Evolutionary conservation across 257 asterid genomes (phyloP), one percentile per base, ranked within the genome.

Genomic region (Hygrophila difformis): DNA sequence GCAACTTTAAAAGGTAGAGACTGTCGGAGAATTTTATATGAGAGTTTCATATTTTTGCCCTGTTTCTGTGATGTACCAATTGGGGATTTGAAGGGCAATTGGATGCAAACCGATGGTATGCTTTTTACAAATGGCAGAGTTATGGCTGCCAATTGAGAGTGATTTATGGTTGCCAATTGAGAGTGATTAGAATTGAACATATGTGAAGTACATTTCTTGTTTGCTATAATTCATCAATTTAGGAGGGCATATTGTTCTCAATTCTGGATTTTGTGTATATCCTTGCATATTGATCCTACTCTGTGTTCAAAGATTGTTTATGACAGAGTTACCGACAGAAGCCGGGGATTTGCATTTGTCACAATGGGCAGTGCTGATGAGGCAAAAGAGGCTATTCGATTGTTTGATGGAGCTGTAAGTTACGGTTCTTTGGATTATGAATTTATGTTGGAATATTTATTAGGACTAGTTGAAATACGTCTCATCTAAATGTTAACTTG

Each of bases 361-460:
- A 85, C 94, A 6, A 82, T 89, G 98, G 78, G 77, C 52, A 79
- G 64, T 31, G 74, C 65, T 42, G 92, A 77, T 50, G 94, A 89
- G 72, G 94, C 94, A 39, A 74, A 72, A 46, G 93, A 77, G 57
- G 96, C 94, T 5, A 82, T 85, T 52, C 75, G 93, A 13, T 26
- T 85, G 71, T 85, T 85, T 53, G 84, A 82, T 61, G 85, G 87
- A 70, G 72, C 95, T 68, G 97, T 88, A 78, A 88, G 94, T 79
- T 24, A 46, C 49, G 12, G 3, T 41, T 56, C 18, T 4, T 21
- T 34, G 19, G 14, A 34, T 13, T 14, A 14, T 18, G 36, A 12
- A 18, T 31, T 17, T 41, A 11, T 12, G 20, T 28, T 18, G 16
- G 13, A 26, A 17, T 37, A 1, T 5, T 3, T 0, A 18, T 47